phyloP scores from a whole-genome alignment of 148 eudicot species.

The Fagopyrum tataricum region DNA sequence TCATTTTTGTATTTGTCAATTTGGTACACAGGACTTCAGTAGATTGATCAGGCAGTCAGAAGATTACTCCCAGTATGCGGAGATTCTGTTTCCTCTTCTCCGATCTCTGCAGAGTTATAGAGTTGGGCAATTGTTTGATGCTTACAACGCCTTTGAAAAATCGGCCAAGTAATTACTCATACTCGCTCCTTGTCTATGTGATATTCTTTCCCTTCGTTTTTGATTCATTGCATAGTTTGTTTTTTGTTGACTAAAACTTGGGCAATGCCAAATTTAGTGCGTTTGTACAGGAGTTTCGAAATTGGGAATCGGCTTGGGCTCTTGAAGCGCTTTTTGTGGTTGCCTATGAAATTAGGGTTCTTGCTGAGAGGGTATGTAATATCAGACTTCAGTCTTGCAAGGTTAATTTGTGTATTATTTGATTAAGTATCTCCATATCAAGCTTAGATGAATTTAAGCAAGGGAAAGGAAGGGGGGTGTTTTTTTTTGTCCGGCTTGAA shows the following conservation, averaged over 20 bases:
- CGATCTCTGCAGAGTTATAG: slow-evolving; percentile 73
- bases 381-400: background rate
- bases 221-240: background rate
- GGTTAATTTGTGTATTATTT: background rate
- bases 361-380: slow-evolving; percentile 77
- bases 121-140: slow-evolving; percentile 60
- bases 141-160: slow-evolving; percentile 78
- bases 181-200: background rate
- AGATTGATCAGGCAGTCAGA: slow-evolving; percentile 60
- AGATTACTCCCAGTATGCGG: slow-evolving; percentile 39
- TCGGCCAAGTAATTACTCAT: slow-evolving; percentile 54
- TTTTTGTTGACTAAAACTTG: slow-evolving; percentile 11
- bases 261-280: slow-evolving; percentile 48
- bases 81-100: slow-evolving; percentile 58
- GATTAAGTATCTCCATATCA: background rate
- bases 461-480: too few species aligned
- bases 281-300: slow-evolving; percentile 88
- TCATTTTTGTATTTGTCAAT: background rate
- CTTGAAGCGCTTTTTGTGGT: slow-evolving; percentile 70
- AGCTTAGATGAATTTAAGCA: background rate
- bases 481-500: background rate
- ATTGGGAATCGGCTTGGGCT: slow-evolving; percentile 98
- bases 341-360: slow-evolving; percentile 86
- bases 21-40: slow-evolving; percentile 49
- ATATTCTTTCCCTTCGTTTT: background rate